phyloP scores from a whole-genome alignment of 331 rosid genomes.

The Phaseolus coccineus region DNA sequence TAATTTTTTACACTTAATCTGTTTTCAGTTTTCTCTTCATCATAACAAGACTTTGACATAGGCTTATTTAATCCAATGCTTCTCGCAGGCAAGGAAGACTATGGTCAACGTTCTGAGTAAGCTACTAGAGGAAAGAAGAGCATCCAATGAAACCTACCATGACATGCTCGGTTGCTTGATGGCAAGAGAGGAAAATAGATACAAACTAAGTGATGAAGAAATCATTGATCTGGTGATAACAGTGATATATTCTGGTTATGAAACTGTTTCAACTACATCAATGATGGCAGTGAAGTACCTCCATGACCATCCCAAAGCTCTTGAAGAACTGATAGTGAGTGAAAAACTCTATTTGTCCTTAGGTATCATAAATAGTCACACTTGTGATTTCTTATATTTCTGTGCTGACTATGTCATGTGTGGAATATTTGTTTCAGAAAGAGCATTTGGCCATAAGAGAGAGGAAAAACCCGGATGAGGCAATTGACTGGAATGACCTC shows the following conservation, averaged over 20 bases:
- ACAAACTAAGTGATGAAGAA: slow-evolving; percentile 78
- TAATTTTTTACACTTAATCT: neutral
- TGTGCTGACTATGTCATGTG: slow-evolving; percentile 35
- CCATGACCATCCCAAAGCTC: slow-evolving; percentile 89
- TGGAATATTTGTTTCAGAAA: slow-evolving; percentile 55
- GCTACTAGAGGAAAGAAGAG: slow-evolving; percentile 73
- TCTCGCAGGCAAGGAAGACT: slow-evolving; percentile 84
- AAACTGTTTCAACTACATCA: slow-evolving; percentile 96
- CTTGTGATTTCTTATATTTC: neutral
- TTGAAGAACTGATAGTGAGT: slow-evolving; percentile 90
- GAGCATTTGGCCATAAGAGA: slow-evolving; percentile 88
- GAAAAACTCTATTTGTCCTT: neutral
- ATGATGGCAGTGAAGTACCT: slow-evolving; percentile 98
- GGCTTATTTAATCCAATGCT: neutral
- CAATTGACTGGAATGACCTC: slow-evolving; percentile 72
- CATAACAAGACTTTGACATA: neutral
- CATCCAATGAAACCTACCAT: slow-evolving; percentile 55
- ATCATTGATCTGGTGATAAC: slow-evolving; percentile 84
- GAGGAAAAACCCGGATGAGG: slow-evolving; percentile 71
- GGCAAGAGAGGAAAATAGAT: slow-evolving; percentile 65
- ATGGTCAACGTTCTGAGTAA: slow-evolving; percentile 64
- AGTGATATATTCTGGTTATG: slow-evolving; percentile 89
- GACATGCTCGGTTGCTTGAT: slow-evolving; percentile 79
- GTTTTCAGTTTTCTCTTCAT: neutral
- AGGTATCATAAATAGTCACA: neutral